Conservation (phyloP, 2,329 filamentous ascomycete genomes). For the Malbranchea zuffiana region DNA sequence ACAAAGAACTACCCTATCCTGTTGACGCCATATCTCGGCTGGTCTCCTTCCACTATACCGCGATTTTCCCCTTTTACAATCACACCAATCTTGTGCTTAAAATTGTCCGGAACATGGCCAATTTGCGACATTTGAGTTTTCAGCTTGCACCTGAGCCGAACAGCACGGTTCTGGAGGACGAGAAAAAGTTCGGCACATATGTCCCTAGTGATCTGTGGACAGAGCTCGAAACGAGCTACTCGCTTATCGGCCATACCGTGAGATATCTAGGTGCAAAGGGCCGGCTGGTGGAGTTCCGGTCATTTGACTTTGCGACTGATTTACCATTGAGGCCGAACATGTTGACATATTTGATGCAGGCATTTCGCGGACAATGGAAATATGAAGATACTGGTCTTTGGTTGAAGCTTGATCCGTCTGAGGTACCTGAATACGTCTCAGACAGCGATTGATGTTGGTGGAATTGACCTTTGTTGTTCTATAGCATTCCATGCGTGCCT, state of each 20-base stretch:
- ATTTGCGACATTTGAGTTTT: slow-evolving; percentile 44
- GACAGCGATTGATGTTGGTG: too few relatives aligned
- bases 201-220: slow-evolving; percentile 41
- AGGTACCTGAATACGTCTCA: too few relatives aligned
- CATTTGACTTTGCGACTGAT: slow-evolving; percentile 25
- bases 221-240: slow-evolving; percentile 44
- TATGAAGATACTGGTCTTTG: slow-evolving; percentile 25
- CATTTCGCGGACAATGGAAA: slow-evolving; percentile 21
- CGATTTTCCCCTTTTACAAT: slow-evolving; percentile 55
- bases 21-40: slow-evolving; percentile 36
- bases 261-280: slow-evolving; percentile 17
- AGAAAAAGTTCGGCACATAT: slow-evolving; percentile 27
- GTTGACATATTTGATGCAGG: slow-evolving; percentile 18
- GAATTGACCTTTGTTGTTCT: too few relatives aligned
- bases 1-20: slow-evolving; percentile 26
- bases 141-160: slow-evolving; percentile 37
- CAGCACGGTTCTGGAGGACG: slow-evolving; percentile 31
- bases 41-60: slow-evolving; percentile 46
- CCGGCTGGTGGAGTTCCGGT: slow-evolving; percentile 20
- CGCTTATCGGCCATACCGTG: slow-evolving; percentile 33
- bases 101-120: slow-evolving; percentile 40
- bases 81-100: slow-evolving; percentile 43
- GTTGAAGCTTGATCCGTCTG: slow-evolving; percentile 11
- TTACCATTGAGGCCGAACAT: slow-evolving; percentile 23
- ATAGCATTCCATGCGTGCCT: too few relatives aligned